Percentiles rank a stretch among this genome's conserved stretches.
Evolutionary conservation across 768 basidiomycete species (phyloP).

Genomic region (Hygrophorus pudorinus): DNA sequence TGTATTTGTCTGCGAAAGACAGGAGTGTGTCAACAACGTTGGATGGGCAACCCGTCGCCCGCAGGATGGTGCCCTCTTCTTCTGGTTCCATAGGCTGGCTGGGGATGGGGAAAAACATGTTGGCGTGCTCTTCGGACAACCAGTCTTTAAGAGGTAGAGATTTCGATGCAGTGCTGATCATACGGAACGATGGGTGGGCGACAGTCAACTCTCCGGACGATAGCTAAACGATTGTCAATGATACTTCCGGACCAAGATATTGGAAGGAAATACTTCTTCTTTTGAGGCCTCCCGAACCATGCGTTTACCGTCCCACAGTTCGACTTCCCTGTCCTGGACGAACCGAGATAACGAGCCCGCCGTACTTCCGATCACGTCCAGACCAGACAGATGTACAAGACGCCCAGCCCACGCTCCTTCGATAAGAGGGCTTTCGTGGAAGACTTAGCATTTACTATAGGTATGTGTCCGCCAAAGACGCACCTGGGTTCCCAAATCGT

Average conservation of each 20-base stretch:
- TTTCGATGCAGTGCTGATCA: constrained; percentile 54
- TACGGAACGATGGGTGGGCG: constrained; percentile 48
- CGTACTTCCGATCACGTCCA: constrained; percentile 59
- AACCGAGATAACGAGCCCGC: constrained; percentile 53
- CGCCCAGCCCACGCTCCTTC: constrained; percentile 48
- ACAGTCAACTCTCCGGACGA: constrained; percentile 33
- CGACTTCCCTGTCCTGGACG: constrained; percentile 50
- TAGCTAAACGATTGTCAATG: constrained; percentile 12
- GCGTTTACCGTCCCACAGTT: constrained; percentile 56
- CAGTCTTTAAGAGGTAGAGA: constrained; percentile 59
- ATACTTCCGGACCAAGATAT: not conserved
- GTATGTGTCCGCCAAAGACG: not conserved
- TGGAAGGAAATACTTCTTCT: constrained; percentile 29
- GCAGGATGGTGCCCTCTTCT: constrained; percentile 42
- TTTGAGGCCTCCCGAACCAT: constrained; percentile 39
- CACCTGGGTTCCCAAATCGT: constrained; percentile 55
- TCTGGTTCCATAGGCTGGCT: constrained; percentile 46
- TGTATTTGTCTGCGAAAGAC: constrained; percentile 47
- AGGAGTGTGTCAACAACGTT: constrained; percentile 31
- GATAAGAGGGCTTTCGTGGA: constrained; percentile 33
- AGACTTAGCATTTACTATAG: not conserved
- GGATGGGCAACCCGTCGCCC: constrained; percentile 38
- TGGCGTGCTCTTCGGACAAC: constrained; percentile 56
- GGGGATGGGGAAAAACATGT: constrained; percentile 60
- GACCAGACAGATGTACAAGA: constrained; percentile 46